Conservation (phyloP, 106 monocot genomes). For the Vanilla planifolia region DNA sequence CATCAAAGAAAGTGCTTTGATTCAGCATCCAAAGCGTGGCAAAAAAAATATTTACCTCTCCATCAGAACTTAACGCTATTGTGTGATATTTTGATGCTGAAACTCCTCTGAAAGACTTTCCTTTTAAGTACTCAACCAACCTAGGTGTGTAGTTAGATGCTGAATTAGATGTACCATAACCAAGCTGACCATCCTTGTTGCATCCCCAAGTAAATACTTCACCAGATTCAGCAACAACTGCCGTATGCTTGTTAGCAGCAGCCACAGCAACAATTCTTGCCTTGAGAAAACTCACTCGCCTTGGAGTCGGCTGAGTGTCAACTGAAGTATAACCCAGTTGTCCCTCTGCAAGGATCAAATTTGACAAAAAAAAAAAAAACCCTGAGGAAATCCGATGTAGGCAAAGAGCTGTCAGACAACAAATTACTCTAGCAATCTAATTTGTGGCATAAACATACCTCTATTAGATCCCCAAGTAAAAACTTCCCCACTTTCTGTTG, state of each 20-base stretch:
- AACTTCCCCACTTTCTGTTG: constrained; percentile 87
- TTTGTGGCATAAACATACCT: constrained; percentile 34
- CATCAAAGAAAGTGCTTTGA: neutral
- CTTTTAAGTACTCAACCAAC: constrained; percentile 94
- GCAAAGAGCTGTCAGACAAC: neutral
- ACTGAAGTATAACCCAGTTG: constrained; percentile 97
- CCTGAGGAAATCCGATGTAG: neutral
- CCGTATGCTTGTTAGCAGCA: constrained; percentile 94
- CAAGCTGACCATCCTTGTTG: constrained; percentile 99
- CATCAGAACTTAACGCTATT: constrained; percentile 69
- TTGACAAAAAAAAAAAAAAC: neutral
- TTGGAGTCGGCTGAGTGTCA: constrained; percentile 87
- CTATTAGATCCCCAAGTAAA: constrained; percentile 99
- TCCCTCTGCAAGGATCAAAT: constrained; percentile 51
- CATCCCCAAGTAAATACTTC: constrained; percentile 99
- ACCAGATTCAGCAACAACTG: constrained; percentile 79
- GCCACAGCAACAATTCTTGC: constrained; percentile 72
- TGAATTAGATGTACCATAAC: constrained; percentile 98
- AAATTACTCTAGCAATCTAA: neutral
- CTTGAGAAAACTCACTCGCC: constrained; percentile 74
- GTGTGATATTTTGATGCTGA: constrained; percentile 96
- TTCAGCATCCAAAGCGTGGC: neutral
- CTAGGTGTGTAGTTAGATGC: constrained; percentile 90
- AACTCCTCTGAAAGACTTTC: constrained; percentile 64
- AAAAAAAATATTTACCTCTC: constrained; percentile 50